Base-by-base conservation (phyloP, 2,329 filamentous ascomycete species). In the Diaporthe sp. region DNA sequence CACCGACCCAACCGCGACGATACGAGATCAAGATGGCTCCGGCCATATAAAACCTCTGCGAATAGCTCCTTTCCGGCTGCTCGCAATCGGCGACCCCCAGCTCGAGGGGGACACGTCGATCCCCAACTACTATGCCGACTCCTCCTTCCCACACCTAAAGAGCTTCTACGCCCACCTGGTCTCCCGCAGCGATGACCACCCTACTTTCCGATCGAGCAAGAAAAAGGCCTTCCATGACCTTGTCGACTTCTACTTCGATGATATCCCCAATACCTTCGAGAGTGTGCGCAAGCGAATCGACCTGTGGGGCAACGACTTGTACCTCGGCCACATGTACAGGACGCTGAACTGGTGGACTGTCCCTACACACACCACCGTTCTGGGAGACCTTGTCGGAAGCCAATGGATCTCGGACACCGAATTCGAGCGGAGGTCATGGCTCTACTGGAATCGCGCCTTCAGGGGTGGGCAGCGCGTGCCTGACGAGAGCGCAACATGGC, bases 401-500 rank as follows among this genome's bases (percentile, higher is more conserved):
- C 97, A 99, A 83, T 99, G 97, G 97, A 94, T 99, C 76, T 90
- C 89, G 68, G 92, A 98, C 81, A 89, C 89, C 40, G 97, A 99
- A 83, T 99, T 99, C 81, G 89, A 91, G 76, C 86, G 87, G 76
- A 90, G 97, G 52, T 93, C 92, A 22, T 84, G 85, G 78, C 87
- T 96, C 52, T 98, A 93, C 85, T 98, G 96, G 96, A 87, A 91
- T 74, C 88, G 92, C 8, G 93, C 97, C 2, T 95, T 98, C 82
- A 87, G 83, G n/a, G 91, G 92, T 8, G 90, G 89, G 50, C 86
- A 92, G 80, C 89, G 90, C 55, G 90, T 97, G 25, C 86, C 89
- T 9, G 87, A 92, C 77, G 86, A 90, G 0, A 75, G 90, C 3
- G 89, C 89, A 2, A 78, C 79, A 17, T 86, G 85, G 75, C 90